Conservation (phyloP, 2,329 filamentous ascomycete species). For the Colletotrichum destructivum region DNA sequence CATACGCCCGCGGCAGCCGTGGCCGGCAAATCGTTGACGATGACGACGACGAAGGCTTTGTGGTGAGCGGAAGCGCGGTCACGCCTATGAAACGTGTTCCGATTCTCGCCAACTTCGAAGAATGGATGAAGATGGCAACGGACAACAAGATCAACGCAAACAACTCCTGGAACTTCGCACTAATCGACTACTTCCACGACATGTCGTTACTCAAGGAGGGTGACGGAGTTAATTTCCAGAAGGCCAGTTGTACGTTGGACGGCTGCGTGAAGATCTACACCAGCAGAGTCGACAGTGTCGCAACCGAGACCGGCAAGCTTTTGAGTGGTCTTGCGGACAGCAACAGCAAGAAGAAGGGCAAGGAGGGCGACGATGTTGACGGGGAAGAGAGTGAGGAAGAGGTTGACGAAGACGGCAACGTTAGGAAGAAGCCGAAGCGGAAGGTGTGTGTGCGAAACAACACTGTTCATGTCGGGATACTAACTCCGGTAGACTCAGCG, state of each 20-base stretch:
- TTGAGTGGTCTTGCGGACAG: conserved; percentile 94
- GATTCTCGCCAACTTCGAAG: conserved; percentile 97
- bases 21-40: conserved; percentile 58
- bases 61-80: conserved; percentile 81
- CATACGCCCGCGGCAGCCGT: conserved; percentile 54
- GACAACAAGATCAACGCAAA: conserved; percentile 99
- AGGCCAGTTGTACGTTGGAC: conserved; percentile 96
- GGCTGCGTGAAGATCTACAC: conserved; percentile 99
- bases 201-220: conserved; percentile 98
- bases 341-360: conserved; percentile 80
- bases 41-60: conserved; percentile 73
- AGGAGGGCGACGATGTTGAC: conserved; percentile 74
- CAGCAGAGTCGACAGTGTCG: conserved; percentile 96
- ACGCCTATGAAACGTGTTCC: conserved; percentile 98
- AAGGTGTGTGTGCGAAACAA: conserved; percentile 69
- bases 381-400: conserved; percentile 78
- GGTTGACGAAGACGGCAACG: conserved; percentile 72
- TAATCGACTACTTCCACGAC: conserved; percentile 99
- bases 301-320: conserved; percentile 95
- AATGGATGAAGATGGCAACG: conserved; percentile 99
- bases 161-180: conserved; percentile 99
- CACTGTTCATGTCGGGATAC: conserved; percentile 42
- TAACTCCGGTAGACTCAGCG: conserved; percentile 69
- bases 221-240: conserved; percentile 98
- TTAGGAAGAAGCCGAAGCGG: conserved; percentile 78